Conservation (phyloP, 805 yeast genomes). For the Myxozyma neotropica region DNA sequence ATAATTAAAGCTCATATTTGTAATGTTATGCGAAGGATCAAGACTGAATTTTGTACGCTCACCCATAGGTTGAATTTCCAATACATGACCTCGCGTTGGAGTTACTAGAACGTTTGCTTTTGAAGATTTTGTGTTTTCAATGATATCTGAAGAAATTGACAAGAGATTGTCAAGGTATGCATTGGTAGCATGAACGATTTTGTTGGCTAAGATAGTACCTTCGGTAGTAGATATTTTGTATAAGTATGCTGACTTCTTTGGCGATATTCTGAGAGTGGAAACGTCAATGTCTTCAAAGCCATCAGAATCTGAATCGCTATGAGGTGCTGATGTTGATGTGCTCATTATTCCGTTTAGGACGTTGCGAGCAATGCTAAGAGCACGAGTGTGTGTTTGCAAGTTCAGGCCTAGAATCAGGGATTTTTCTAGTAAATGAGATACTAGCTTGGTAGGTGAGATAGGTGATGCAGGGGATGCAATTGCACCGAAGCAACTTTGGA, state of each 20-base stretch:
- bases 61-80: conserved; percentile 24
- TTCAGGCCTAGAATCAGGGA: conserved; percentile 45
- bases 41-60: conserved; percentile 5
- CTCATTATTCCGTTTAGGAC: neutral
- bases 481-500: conserved; percentile 41
- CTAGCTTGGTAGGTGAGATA: conserved; percentile 51
- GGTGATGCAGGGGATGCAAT: conserved; percentile 49
- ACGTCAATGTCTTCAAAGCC: conserved; percentile 22
- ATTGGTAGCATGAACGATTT: conserved; percentile 47
- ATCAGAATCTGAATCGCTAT: conserved; percentile 17
- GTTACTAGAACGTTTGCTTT: conserved; percentile 17
- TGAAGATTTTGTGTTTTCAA: neutral
- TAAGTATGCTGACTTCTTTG: conserved; percentile 12
- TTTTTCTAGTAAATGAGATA: conserved; percentile 42
- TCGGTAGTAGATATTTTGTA: conserved; percentile 39
- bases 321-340: neutral
- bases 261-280: conserved; percentile 15
- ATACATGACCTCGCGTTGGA: conserved; percentile 41
- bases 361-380: conserved; percentile 37
- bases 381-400: conserved; percentile 50
- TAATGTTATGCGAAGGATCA: conserved; percentile 20
- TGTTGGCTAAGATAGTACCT: conserved; percentile 42
- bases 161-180: conserved; percentile 39
- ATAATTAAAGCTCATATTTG: conserved; percentile 27
- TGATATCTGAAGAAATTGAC: conserved; percentile 14